Evolutionary conservation across 2,329 filamentous ascomycete genomes (phyloP).

Genomic region (Blastomyces parvus): DNA sequence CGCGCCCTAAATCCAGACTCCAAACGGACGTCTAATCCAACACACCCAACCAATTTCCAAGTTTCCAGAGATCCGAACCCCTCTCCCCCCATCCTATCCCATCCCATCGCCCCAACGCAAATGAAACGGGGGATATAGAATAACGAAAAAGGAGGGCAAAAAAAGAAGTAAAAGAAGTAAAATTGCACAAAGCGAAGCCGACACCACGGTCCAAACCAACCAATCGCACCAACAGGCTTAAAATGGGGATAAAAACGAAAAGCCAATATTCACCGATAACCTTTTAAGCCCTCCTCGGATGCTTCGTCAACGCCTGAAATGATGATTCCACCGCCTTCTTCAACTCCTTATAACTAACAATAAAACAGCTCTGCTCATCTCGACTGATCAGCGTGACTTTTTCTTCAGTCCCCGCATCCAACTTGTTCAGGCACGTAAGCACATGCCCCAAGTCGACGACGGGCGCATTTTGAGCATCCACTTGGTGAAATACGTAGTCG

Average conservation of each 20-base stretch:
- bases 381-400: conserved; percentile 75
- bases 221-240: neutral
- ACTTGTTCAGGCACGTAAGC: conserved; percentile 74
- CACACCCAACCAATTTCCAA: neutral
- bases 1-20: neutral
- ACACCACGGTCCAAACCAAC: neutral
- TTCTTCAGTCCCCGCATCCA: conserved; percentile 84
- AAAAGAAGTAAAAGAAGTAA: neutral
- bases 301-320: conserved; percentile 49
- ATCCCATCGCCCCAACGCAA: neutral
- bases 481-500: conserved; percentile 95
- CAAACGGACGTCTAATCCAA: neutral
- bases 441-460: conserved; percentile 84
- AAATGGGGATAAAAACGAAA: neutral
- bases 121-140: neutral
- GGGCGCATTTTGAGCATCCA: conserved; percentile 73
- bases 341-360: conserved; percentile 84
- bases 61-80: neutral
- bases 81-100: neutral
- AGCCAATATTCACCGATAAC: neutral
- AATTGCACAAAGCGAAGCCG: neutral
- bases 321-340: conserved; percentile 55
- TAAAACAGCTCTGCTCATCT: conserved; percentile 80
- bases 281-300: conserved; percentile 22
- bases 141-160: no score